A percentile compares a stretch with the other conserved stretches of the same genome.
These are phyloP conservation scores for Ascobolus immersus DNA, from an alignment of 495 filamentous ascomycete genomes.

Conservation along the genomic window DNA sequence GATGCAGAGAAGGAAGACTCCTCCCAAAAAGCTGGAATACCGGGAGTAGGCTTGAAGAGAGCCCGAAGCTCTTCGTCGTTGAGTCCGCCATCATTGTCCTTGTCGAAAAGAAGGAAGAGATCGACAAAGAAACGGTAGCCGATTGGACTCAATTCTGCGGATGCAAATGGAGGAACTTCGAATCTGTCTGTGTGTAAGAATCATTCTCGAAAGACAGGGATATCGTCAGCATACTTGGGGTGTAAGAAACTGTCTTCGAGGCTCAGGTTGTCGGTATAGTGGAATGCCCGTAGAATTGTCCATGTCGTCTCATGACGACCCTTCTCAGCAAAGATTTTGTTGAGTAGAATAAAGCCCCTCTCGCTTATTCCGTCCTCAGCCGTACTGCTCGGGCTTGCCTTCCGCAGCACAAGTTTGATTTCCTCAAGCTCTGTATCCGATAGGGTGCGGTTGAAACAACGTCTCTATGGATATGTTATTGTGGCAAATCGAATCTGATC, in stretches of 20 bases:
- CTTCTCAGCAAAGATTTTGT: slow-evolving; percentile 90
- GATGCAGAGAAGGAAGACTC: slow-evolving; percentile 74
- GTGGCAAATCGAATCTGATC: not conserved
- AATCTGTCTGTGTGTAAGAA: slow-evolving; percentile 21
- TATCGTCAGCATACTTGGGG: slow-evolving; percentile 26
- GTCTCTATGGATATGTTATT: slow-evolving; percentile 13
- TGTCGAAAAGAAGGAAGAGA: slow-evolving; percentile 78
- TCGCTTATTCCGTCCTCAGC: slow-evolving; percentile 51
- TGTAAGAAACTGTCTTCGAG: slow-evolving; percentile 77
- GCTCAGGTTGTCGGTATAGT: slow-evolving; percentile 83
- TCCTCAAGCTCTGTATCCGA: slow-evolving; percentile 53
- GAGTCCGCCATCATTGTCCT: slow-evolving; percentile 88
- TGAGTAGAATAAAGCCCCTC: slow-evolving; percentile 61
- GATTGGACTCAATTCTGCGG: slow-evolving; percentile 77
- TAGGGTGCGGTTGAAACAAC: slow-evolving; percentile 70
- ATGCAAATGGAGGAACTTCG: slow-evolving; percentile 71
- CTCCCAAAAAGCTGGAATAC: slow-evolving; percentile 59
- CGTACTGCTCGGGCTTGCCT: slow-evolving; percentile 34
- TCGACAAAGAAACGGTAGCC: slow-evolving; percentile 97
- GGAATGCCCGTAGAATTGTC: slow-evolving; percentile 84
- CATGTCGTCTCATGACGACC: slow-evolving; percentile 96
- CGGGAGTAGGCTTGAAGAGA: slow-evolving; percentile 81
- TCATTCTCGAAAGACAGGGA: not conserved
- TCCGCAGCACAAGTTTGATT: slow-evolving; percentile 64
- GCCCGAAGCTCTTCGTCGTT: slow-evolving; percentile 60